Conservation (phyloP, 192 early-diverging fungal species). For the Haplosporangium gracile region DNA sequence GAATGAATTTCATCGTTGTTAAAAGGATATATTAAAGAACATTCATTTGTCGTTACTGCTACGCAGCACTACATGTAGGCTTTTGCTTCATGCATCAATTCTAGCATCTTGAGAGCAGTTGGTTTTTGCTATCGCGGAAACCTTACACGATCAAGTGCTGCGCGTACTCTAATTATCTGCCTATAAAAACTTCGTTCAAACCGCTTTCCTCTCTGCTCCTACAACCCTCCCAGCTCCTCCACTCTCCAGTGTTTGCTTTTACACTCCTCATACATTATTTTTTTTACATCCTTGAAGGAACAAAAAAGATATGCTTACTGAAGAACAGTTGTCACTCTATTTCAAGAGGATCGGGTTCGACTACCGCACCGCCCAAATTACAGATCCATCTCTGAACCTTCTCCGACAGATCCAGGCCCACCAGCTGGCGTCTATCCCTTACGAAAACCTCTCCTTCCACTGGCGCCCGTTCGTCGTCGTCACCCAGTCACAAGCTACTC, state of each 20-base stretch:
- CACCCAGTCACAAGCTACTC: background rate
- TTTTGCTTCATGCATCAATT: too few species aligned
- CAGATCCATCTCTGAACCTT: background rate
- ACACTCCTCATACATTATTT: too few species aligned
- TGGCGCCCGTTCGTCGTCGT: constrained; percentile 1
- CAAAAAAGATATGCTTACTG: background rate
- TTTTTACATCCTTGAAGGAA: background rate
- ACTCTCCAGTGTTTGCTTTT: background rate
- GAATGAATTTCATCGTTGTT: too few species aligned
- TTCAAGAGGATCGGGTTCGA: background rate
- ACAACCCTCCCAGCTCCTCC: background rate
- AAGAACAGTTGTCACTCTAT: background rate
- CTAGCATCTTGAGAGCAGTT: background rate
- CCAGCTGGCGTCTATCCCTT: constrained; percentile 6
- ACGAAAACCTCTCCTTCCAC: constrained; percentile 20
- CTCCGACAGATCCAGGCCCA: background rate
- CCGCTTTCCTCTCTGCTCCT: background rate
- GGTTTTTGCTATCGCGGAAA: background rate
- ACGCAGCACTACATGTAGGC: too few species aligned
- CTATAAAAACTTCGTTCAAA: background rate
- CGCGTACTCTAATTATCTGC: background rate
- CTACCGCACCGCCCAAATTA: background rate
- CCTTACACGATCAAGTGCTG: background rate
- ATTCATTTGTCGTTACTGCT: too few species aligned
- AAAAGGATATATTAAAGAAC: too few species aligned